Percentiles rank a stretch among this genome's conserved stretches.
Evolutionary conservation across 2,329 filamentous ascomycete genomes (phyloP).

Genomic region (Chaetomiaceae sp.): DNA sequence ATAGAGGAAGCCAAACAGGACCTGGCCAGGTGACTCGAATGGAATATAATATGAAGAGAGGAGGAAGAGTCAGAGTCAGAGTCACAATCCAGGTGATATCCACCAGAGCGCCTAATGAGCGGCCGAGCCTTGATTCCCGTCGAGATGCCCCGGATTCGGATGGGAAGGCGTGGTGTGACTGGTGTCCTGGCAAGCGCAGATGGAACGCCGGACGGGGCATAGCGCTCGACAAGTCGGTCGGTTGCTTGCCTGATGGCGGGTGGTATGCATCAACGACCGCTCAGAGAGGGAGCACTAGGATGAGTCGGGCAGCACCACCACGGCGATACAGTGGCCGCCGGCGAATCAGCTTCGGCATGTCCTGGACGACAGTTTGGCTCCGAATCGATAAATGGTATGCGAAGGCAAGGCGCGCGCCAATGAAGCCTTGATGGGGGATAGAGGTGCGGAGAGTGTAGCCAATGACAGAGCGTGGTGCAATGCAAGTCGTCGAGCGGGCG

Average conservation of each 20-base stretch:
- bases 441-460: constrained; percentile 18
- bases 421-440: constrained; percentile 14
- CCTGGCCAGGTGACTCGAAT: constrained; percentile 21
- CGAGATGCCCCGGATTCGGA: constrained; percentile 1
- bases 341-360: constrained; percentile 23
- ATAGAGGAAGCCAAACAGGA: constrained; percentile 30
- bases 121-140: constrained; percentile 14
- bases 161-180: constrained; percentile 20
- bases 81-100: constrained; percentile 15
- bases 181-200: constrained; percentile 15
- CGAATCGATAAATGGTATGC: constrained; percentile 25
- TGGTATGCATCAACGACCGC: constrained; percentile 15
- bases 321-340: constrained; percentile 9
- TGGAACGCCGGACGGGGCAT: constrained; percentile 12
- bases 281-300: constrained; percentile 11
- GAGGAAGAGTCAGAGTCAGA: constrained; percentile 1
- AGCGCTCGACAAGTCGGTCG: neutral
- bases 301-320: constrained; percentile 21
- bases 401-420: constrained; percentile 30
- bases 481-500: constrained; percentile 23
- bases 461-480: constrained; percentile 20
- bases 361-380: constrained; percentile 6
- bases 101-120: constrained; percentile 26
- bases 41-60: constrained; percentile 27
- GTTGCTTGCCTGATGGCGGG: constrained; percentile 11